Percentiles rank a stretch among this genome's conserved stretches.
Evolutionary conservation across 2,329 filamentous ascomycete species (phyloP).

Genomic region (Davidsoniella eucalypti): DNA sequence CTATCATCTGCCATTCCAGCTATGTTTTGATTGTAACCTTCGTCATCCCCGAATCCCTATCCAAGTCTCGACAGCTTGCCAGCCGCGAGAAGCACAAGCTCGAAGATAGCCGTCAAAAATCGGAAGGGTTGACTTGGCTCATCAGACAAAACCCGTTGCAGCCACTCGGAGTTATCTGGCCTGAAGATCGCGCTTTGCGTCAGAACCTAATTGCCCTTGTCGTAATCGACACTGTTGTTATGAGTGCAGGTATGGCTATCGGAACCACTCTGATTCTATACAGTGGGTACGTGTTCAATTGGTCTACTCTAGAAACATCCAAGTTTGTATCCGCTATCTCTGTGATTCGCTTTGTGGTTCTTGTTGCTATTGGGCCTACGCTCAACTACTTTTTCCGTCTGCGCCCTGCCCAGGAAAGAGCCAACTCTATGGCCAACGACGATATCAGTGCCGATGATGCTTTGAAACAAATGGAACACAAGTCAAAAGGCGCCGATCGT

Average conservation of each 20-base stretch:
- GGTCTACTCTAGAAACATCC: conserved; percentile 67
- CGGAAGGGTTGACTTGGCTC: conserved; percentile 17
- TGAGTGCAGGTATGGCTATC: conserved; percentile 63
- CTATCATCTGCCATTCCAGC: conserved; percentile 51
- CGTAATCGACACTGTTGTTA: conserved; percentile 62
- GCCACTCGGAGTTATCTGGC: conserved; percentile 44
- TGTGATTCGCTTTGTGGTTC: conserved; percentile 53
- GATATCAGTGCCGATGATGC: not conserved
- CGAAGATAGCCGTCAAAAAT: conserved; percentile 20
- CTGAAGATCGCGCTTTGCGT: conserved; percentile 39
- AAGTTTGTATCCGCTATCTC: conserved; percentile 71
- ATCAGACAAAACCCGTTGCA: conserved; percentile 49
- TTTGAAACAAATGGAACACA: conserved; percentile 10
- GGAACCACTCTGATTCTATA: conserved; percentile 76
- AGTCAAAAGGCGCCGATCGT: conserved; percentile 52
- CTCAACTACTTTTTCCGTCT: conserved; percentile 60
- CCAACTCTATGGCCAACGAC: conserved; percentile 18
- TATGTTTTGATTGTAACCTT: conserved; percentile 60
- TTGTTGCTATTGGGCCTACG: conserved; percentile 59
- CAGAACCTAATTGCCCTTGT: conserved; percentile 73
- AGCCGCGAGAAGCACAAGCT: conserved; percentile 52
- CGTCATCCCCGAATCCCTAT: conserved; percentile 70
- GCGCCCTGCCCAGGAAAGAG: conserved; percentile 25
- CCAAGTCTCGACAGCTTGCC: conserved; percentile 49
- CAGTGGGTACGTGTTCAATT: conserved; percentile 61